Evolutionary conservation across 768 basidiomycete genomes (phyloP), one percentile per base, ranked within the genome.

Genomic region (Candolleomyces eurysporus): DNA sequence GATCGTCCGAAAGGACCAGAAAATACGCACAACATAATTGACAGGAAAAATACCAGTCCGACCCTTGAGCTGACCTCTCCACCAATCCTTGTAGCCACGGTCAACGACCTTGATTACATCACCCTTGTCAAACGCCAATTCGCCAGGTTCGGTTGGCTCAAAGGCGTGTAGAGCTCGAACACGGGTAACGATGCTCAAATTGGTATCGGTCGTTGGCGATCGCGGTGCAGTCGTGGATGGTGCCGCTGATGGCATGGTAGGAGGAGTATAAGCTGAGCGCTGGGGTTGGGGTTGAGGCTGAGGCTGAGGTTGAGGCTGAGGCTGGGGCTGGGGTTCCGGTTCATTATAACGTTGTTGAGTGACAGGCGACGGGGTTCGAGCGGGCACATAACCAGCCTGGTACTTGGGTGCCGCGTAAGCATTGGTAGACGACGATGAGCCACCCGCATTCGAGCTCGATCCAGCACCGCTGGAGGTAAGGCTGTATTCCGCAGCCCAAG

Each of bases 101-200:
- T 97, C 94, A 22, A 98, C 88, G 14, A 98, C 96, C 68, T 94
- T 94, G 78, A 98, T 94, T 50, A 96, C 80, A 65, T 97, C 96
- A 2, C 95, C 96, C 65, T 90, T 90, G 55, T 93, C 89, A 68
- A 98, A 96, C 1, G 89, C 87, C 1, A 98, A 82, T 71, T 98
- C 96, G 11, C 94, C 95, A 0, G 88, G 83, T 67, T 96, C 93
- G 0, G 90, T 87, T 0, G 94, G 89, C 52, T 91, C 86, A 65
- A 98, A 98, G 0, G 89, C 84, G 68, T 96, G 95, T 63, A 98
- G 70, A 0, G 96, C 96, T 39, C 89, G 83, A 7, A 96, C 96
- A 21, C 95, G 87, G 6, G 91, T 92, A 9, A 94, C 85, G 42
- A 89, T 82, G 31, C 65, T 75, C 54, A 60, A 69, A 30, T 69